phyloP scores from a whole-genome alignment of 2,329 filamentous ascomycete genomes.

The Trichoderma koningii region DNA sequence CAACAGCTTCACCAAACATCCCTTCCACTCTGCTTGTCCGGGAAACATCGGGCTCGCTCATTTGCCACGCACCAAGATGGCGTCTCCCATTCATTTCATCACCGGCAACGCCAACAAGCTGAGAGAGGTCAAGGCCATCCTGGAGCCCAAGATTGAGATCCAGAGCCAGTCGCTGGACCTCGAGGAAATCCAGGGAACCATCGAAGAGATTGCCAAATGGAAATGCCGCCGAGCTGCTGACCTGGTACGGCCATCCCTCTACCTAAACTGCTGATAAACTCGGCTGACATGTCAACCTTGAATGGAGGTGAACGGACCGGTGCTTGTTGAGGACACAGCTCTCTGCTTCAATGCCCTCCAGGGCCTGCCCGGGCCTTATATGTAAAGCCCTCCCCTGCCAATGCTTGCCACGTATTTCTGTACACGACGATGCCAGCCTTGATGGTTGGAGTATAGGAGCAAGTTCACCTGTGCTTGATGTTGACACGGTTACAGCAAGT shows the following conservation, averaged over 20 bases:
- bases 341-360: constrained; percentile 88
- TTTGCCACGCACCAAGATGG: constrained; percentile 9
- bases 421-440: too few species aligned
- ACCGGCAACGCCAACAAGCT: constrained; percentile 97
- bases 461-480: not conserved
- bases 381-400: constrained; percentile 58
- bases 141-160: constrained; percentile 73
- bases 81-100: constrained; percentile 75
- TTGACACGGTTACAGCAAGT: constrained; percentile 66
- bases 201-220: constrained; percentile 86
- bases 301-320: constrained; percentile 74
- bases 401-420: too few species aligned
- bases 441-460: not conserved
- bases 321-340: constrained; percentile 93
- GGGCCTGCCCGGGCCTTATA: constrained; percentile 93
- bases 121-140: constrained; percentile 82
- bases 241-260: constrained; percentile 51
- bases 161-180: constrained; percentile 76
- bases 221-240: constrained; percentile 85
- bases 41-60: too few species aligned
- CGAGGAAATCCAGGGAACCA: constrained; percentile 85
- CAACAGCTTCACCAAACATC: not conserved
- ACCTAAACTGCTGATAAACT: not conserved
- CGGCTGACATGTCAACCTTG: not conserved
- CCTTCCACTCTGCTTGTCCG: too few species aligned